Base-by-base conservation (phyloP, 257 asterid species). In the Rauvolfia tetraphylla region DNA sequence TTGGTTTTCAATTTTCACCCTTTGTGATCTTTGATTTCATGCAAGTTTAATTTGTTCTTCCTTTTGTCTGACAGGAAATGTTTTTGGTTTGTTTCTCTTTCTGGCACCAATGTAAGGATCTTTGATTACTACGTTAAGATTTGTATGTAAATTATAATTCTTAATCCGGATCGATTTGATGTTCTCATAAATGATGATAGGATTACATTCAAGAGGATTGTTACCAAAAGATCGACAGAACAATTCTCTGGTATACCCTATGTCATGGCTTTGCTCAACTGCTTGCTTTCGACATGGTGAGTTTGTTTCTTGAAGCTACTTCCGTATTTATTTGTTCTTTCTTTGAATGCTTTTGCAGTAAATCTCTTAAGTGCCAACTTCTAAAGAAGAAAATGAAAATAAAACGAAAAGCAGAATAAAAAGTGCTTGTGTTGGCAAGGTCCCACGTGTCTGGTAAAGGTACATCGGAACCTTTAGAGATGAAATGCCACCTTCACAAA, bases 201-300 rank as follows among this genome's bases (percentile, higher is more conserved):
- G 92, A 84, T 90, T 18, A 94, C 97, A 58, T 92, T 94, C 93
- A 90, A 87, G 81, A 89, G 96, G 82, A 86, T 92, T 34, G 34
- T 92, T 63, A 62, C 38, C 84, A 87, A 85, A 12, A 86, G 79
- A 78, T 86, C 96, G 0, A 90, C 96, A 0, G 97, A 92, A 83
- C 87, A 90, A 54, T 92, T 92, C 73, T 94, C 97, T 34, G 98
- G 97, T 27, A 74, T 92, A 8, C 98, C 97, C 34, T 94, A 92
- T 77, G 87, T 84, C 68, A 89, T 90, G 97, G 83, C 98, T 46
- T 70, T 90, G 72, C 97, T 89, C 83, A 94, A 92, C 75, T 94
- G 98, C 90, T 85, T 94, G 87, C 93, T 92, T 23, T 89, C 93
- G 34, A 85, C 89, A 9, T 90, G 97, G 97, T 92, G 75, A 76